Evolutionary conservation across 805 yeast species (phyloP).

Genomic region (Myxozyma vanderwaltii): DNA sequence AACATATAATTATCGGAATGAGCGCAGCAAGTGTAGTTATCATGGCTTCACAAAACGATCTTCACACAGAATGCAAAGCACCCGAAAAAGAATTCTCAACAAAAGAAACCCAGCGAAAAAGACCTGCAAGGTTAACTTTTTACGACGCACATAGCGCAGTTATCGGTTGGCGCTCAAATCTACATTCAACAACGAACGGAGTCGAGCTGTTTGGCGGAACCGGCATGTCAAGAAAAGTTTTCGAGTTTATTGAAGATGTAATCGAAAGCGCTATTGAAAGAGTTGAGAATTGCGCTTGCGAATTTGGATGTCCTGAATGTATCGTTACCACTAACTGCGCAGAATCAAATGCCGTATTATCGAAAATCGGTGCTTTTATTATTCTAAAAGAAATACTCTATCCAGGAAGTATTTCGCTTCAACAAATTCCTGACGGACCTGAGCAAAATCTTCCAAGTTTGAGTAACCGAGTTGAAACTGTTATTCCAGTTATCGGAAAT

Average conservation of each 20-base stretch:
- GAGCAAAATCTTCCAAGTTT: conserved; percentile 69
- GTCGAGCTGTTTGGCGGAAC: conserved; percentile 26
- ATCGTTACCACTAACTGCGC: conserved; percentile 81
- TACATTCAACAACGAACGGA: not conserved
- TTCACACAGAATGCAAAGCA: conserved; percentile 93
- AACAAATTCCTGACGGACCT: conserved; percentile 66
- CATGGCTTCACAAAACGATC: conserved; percentile 55
- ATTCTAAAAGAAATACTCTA: conserved; percentile 57
- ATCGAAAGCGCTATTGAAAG: conserved; percentile 60
- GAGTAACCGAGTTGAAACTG: conserved; percentile 62
- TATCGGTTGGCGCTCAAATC: conserved; percentile 53
- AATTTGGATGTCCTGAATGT: conserved; percentile 77
- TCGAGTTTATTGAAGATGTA: conserved; percentile 71
- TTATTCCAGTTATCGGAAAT: conserved; percentile 54
- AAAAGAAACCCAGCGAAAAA: conserved; percentile 64
- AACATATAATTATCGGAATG: conserved; percentile 82
- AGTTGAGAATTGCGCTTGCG: conserved; percentile 63
- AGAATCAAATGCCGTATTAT: conserved; percentile 78
- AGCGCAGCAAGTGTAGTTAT: conserved; percentile 73
- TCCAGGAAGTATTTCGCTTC: conserved; percentile 39
- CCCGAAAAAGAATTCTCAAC: conserved; percentile 93
- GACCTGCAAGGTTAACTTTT: conserved; percentile 87
- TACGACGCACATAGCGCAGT: conserved; percentile 82
- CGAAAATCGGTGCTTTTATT: conserved; percentile 81
- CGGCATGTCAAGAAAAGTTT: conserved; percentile 78